A percentile compares a stretch with the other conserved stretches of the same genome.
Evolutionary conservation across 345 rosid species (phyloP).

Genomic region (Pelargonium nanum): DNA sequence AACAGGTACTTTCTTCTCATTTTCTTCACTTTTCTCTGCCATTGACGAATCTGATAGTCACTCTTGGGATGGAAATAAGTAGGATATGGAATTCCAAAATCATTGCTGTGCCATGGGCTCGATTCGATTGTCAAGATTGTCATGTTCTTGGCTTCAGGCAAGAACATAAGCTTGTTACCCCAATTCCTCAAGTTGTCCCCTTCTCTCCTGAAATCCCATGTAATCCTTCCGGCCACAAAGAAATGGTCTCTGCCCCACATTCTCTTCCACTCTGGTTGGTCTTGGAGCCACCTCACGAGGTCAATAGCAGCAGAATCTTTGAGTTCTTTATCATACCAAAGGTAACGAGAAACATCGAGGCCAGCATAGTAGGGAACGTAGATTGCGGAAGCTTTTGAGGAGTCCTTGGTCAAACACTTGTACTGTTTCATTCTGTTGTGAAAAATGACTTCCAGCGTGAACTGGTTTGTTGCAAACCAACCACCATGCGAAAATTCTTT

Average conservation of each 20-base stretch:
- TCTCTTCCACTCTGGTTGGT: constrained; percentile 56
- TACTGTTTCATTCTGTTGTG: constrained; percentile 74
- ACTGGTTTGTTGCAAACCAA: constrained; percentile 70
- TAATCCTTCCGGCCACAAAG: constrained; percentile 70
- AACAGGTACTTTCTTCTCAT: constrained; percentile 37
- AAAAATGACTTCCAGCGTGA: constrained; percentile 67
- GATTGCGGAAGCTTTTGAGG: constrained; percentile 58
- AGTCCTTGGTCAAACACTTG: constrained; percentile 55
- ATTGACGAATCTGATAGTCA: constrained; percentile 32
- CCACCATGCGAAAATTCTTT: constrained; percentile 32
- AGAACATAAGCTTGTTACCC: constrained; percentile 66
- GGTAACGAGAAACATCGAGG: constrained; percentile 54
- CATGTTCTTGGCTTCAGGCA: constrained; percentile 65
- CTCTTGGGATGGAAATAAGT: constrained; percentile 69
- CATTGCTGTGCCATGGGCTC: constrained; percentile 63
- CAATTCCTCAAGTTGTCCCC: constrained; percentile 36
- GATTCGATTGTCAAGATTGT: constrained; percentile 61
- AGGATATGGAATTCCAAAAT: constrained; percentile 73
- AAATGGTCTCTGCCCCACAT: constrained; percentile 72
- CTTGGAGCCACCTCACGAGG: constrained; percentile 50
- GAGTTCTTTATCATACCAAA: constrained; percentile 41
- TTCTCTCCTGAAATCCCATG: constrained; percentile 78
- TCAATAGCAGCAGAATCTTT: constrained; percentile 47
- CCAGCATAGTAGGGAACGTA: constrained; percentile 72
- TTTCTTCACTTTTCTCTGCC: constrained; percentile 55